Evolutionary conservation across 257 asterid genomes (phyloP), one percentile per base, ranked within the genome.

Genomic region (Gentiana dahurica): DNA sequence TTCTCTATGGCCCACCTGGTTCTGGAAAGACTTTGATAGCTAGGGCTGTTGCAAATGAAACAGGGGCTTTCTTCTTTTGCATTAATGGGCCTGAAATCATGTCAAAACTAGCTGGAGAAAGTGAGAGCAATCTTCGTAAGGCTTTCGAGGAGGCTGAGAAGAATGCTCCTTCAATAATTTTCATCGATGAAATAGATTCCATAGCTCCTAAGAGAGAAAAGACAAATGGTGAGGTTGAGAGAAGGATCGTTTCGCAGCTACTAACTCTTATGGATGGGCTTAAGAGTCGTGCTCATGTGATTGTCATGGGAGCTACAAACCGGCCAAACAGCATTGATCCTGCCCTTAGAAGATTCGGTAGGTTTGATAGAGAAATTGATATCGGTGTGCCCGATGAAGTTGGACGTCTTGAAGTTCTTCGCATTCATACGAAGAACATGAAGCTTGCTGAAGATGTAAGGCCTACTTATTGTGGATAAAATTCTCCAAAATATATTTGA

Each of bases 91-190:
- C 85, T 9, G 85, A 79, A 63, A 79, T 79, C 55, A 79, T 79
- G 85, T 79, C 86, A 57, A 79, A 79, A 57, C 60, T 79, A 71
- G 86, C 86, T 37, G 86, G 86, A 61, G 86, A 79, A 65, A 76
- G 86, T 64, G 86, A 79, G 64, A 76, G 86, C 71, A 79, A 79
- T 53, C 86, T 79, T 39, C 68, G 86, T 45, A 79, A 79, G 79
- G 86, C 86, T 10, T 79, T 79, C 51, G 86, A 79, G 77, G 86
- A 79, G 78, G 85, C 85, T 36, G 85, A 79, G 68, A 79, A 79
- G 73, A 79, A 79, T 65, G 85, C 85, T 6, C 85, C 85, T 13
- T 66, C 85, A 34, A 79, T 79, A 44, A 79, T 79, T 50, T 79
- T 75, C 48, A 79, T 79, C 36, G 86, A 79, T 66, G 83, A 79